phyloP scores from a whole-genome alignment of 331 rosid species.

The Rosa hybrid region DNA sequence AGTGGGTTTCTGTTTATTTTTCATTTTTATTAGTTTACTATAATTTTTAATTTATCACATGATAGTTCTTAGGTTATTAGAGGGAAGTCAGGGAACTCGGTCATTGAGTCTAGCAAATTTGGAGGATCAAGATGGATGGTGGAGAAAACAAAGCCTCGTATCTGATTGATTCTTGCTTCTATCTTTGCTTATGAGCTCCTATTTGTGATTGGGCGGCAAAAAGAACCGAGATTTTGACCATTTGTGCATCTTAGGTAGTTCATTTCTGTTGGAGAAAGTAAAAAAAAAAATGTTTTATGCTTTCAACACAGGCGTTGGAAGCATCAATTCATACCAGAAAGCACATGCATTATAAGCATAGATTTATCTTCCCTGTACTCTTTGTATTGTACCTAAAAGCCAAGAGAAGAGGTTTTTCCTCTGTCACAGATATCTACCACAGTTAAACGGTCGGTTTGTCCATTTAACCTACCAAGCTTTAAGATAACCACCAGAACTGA shows the following conservation, averaged over 20 bases:
- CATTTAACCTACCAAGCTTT: background rate
- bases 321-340: background rate
- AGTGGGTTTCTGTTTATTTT: background rate
- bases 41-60: background rate
- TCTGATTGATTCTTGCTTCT: background rate
- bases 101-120: background rate
- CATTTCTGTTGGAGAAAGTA: background rate
- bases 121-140: background rate
- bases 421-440: too few relatives aligned
- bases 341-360: background rate
- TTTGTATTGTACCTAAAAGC: background rate
- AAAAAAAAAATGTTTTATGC: background rate
- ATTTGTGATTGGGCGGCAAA: background rate
- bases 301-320: background rate
- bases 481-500: background rate
- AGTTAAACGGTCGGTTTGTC: too few relatives aligned
- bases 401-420: background rate
- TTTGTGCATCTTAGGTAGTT: background rate
- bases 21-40: background rate
- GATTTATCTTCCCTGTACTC: background rate
- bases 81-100: background rate
- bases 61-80: background rate
- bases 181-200: background rate
- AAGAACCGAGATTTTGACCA: background rate
- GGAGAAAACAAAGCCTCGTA: background rate